Evolutionary conservation across 805 yeast genomes (phyloP).

Genomic region (Metschnikowia gruessii): DNA sequence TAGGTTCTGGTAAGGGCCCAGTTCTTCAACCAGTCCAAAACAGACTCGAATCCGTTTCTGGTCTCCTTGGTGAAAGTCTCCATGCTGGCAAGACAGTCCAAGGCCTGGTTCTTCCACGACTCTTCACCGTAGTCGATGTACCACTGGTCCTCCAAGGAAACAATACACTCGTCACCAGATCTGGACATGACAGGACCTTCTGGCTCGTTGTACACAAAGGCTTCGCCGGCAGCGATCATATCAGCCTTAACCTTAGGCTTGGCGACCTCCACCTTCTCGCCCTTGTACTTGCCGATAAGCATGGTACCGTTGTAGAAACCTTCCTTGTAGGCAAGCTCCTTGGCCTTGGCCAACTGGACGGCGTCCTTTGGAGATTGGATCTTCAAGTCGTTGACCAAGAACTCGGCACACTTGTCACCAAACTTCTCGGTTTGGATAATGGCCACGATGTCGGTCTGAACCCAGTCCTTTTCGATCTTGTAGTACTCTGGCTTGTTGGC

Average conservation of each 20-base stretch:
- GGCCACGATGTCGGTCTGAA: conserved; percentile 64
- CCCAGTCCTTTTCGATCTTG: conserved; percentile 85
- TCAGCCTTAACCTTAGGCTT: conserved; percentile 85
- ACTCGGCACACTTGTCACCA: conserved; percentile 87
- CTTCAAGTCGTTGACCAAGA: conserved; percentile 78
- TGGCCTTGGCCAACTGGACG: conserved; percentile 83
- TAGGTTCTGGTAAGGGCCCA: conserved; percentile 98
- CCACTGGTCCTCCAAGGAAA: conserved; percentile 98
- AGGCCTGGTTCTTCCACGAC: conserved; percentile 76
- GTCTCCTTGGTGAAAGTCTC: conserved; percentile 80
- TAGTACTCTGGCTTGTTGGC: conserved; percentile 88
- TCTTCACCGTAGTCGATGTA: conserved; percentile 96
- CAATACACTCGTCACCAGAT: conserved; percentile 96
- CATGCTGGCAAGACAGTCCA: conserved; percentile 74
- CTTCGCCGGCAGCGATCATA: conserved; percentile 69
- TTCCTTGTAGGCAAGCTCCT: conserved; percentile 93
- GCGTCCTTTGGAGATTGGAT: conserved; percentile 94
- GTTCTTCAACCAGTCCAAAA: conserved; percentile 91
- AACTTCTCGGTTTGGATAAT: conserved; percentile 78
- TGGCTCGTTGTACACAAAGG: conserved; percentile 92
- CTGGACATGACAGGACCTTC: conserved; percentile 87
- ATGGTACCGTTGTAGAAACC: conserved; percentile 89
- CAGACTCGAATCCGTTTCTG: conserved; percentile 88
- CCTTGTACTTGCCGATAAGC: conserved; percentile 77
- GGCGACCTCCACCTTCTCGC: conserved; percentile 87